Evolutionary conservation across 2,329 filamentous ascomycete genomes (phyloP), one percentile per base, ranked within the genome.

Genomic region (Ceratocystis cubensis): DNA sequence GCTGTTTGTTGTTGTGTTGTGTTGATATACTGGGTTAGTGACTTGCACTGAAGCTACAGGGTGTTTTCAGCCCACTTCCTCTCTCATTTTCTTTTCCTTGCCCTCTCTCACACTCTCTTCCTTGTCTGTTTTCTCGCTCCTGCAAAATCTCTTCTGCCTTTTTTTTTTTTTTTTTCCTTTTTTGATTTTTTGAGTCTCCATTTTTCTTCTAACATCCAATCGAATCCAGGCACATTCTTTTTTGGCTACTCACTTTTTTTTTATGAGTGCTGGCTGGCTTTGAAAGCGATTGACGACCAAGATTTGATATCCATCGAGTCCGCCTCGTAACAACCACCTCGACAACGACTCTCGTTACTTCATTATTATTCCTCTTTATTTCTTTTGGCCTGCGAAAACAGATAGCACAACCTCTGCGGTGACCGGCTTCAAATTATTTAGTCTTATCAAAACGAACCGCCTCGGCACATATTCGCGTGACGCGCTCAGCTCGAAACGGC

Each of bases 301-400:
- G 53, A 57, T 57, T 28, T 57, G 53, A 57, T 57, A 57, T 28
- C 53, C 53, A 8, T 33, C 53, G 53, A 57, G 53, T 57, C 53
- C 53, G n/a, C 53, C 20, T 28, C 37, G 37, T 41, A 13, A 41
- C 37, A 41, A 41, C n/a, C 22, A 57, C 53, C 53, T 30, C 28
- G 48, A n/a, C n/a, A 53, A n/a, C 48, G 17, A 30, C 53, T 57
- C 28, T 28, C 28, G 28, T 57, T 30, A 57, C 22, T 53, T 3
- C 15, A 20, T 33, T 30, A 30, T 57, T 33, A 30, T 57, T 53
- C 48, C 46, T 8, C 48, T 50, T 41, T 50, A 22, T 22, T 50
- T 25, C 20, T 50, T 50, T 57, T 25, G 22, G 13, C 53, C 13
- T 28, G 53, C 53, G n/a, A 57, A 57, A 57, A 15, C 25, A 57